phyloP scores from a whole-genome alignment of 164 flowering plant genomes.

The Berberis thunbergii region DNA sequence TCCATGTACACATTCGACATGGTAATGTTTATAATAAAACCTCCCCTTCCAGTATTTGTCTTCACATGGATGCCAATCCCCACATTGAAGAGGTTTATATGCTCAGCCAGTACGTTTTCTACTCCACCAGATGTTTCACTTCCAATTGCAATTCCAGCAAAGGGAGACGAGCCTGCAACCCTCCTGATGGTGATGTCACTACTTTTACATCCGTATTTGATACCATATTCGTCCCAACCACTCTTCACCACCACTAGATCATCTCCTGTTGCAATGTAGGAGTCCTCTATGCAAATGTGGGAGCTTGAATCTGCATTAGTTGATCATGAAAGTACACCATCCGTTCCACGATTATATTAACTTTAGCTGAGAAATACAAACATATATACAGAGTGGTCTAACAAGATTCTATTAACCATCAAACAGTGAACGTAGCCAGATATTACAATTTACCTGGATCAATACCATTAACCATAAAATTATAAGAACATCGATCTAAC shows the following conservation, averaged over 20 bases:
- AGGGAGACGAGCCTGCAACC: conserved; percentile 77
- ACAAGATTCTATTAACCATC: neutral
- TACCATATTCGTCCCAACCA: conserved; percentile 98
- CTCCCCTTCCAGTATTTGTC: conserved; percentile 88
- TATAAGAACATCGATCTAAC: neutral
- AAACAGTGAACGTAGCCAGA: neutral
- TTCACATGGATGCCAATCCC: conserved; percentile 78
- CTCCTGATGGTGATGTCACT: conserved; percentile 71
- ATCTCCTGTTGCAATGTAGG: conserved; percentile 78
- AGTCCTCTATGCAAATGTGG: conserved; percentile 90
- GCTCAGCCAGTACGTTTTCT: conserved; percentile 56
- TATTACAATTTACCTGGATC: neutral
- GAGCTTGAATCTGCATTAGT: conserved; percentile 72
- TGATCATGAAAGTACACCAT: neutral
- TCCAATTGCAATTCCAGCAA: conserved; percentile 91
- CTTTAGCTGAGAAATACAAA: neutral
- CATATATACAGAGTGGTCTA: neutral
- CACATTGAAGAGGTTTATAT: conserved; percentile 58
- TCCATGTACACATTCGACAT: conserved; percentile 58
- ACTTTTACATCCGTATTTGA: conserved; percentile 65
- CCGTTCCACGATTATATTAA: neutral
- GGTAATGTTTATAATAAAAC: conserved; percentile 58
- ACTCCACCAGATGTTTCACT: conserved; percentile 96
- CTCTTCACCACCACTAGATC: conserved; percentile 91
- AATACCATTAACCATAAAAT: neutral